These are phyloP conservation scores for Penicillium ucsense DNA, from an alignment of 495 filamentous ascomycete species.

Conservation along the genomic window DNA sequence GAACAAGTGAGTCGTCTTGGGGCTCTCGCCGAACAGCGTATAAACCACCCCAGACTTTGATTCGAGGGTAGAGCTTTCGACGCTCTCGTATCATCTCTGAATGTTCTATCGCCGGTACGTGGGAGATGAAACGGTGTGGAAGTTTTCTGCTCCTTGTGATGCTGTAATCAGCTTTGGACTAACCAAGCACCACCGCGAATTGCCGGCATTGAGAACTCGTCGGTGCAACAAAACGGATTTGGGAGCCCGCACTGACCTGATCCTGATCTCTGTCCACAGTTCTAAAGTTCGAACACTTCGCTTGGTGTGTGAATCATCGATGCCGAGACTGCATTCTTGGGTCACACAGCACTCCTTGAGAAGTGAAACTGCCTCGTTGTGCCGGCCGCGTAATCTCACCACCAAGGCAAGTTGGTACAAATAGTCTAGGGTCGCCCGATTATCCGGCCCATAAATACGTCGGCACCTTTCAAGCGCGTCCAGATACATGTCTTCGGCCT, in stretches of 20 bases:
- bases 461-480: neutral
- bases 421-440: neutral
- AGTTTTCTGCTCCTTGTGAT: neutral
- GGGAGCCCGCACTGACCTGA: neutral
- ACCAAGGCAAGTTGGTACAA: neutral
- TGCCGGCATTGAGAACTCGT: too few species aligned
- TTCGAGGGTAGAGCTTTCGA: neutral
- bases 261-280: neutral
- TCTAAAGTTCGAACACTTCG: neutral
- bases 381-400: neutral
- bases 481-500: neutral
- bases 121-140: neutral
- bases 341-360: neutral
- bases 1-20: neutral
- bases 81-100: neutral
- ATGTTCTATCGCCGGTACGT: neutral
- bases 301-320: neutral
- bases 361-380: neutral
- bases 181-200: too few species aligned
- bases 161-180: too few species aligned
- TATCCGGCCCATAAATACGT: conserved; percentile 1
- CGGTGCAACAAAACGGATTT: too few species aligned
- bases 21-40: neutral
- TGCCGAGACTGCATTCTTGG: neutral
- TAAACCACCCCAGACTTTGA: neutral